Percentiles rank a stretch among this genome's conserved stretches.
phyloP scores from a whole-genome alignment of 2,329 filamentous ascomycete genomes.

The Leptoxyphium fumago region DNA sequence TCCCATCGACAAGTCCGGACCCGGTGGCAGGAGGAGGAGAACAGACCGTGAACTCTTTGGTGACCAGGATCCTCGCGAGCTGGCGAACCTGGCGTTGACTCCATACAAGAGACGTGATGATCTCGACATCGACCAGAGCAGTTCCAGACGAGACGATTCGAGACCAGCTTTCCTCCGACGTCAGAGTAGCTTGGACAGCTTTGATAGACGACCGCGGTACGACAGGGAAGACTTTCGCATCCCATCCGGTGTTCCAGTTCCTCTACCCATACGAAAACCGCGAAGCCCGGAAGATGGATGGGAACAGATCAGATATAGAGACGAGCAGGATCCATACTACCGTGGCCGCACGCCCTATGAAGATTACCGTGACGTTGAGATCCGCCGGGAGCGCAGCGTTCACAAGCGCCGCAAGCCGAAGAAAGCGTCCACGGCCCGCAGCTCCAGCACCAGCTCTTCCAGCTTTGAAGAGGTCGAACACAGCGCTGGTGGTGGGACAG shows the following conservation, averaged over 20 bases:
- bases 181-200: slow-evolving; percentile 82
- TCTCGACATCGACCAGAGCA: slow-evolving; percentile 22
- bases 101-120: slow-evolving; percentile 43
- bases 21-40: slow-evolving; percentile 13
- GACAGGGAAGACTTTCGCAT: slow-evolving; percentile 49
- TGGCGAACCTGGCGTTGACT: slow-evolving; percentile 37
- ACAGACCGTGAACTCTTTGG: slow-evolving; percentile 31
- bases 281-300: slow-evolving; percentile 49
- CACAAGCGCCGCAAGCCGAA: slow-evolving; percentile 13
- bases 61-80: slow-evolving; percentile 30
- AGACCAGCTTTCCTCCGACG: slow-evolving; percentile 59
- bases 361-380: slow-evolving; percentile 35
- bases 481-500: slow-evolving; percentile 1
- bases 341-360: slow-evolving; percentile 17
- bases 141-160: slow-evolving; percentile 22
- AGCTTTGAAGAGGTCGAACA: slow-evolving; percentile 22
- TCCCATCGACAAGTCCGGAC: slow-evolving; percentile 8
- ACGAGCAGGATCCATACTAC: slow-evolving; percentile 7
- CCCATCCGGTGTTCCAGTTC: slow-evolving; percentile 53
- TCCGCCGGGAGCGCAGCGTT: slow-evolving; percentile 30
- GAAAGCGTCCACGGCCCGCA: slow-evolving; percentile 5
- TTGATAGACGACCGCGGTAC: slow-evolving; percentile 53
- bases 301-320: slow-evolving; percentile 39
- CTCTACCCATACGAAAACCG: slow-evolving; percentile 42
- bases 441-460: slow-evolving; percentile 24